Percentiles rank a stretch among this genome's conserved stretches.
Evolutionary conservation across 257 asterid species (phyloP).

Genomic region (Craterostigma plantagineum): DNA sequence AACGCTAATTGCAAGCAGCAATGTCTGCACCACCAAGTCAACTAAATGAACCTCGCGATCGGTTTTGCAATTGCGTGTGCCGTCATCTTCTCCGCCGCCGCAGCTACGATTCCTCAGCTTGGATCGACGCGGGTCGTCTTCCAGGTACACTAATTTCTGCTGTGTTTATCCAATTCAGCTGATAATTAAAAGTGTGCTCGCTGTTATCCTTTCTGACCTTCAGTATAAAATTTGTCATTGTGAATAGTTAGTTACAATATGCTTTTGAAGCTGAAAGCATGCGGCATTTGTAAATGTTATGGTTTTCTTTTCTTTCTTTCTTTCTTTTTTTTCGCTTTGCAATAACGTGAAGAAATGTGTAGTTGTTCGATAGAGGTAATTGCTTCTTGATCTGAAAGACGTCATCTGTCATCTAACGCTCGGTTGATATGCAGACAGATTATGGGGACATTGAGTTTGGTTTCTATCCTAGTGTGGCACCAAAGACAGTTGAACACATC

Average conservation of each 20-base stretch:
- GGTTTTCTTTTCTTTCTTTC: no score
- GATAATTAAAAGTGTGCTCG: background rate
- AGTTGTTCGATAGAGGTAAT: background rate
- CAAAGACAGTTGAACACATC: slow-evolving; percentile 77
- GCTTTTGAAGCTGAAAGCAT: no score
- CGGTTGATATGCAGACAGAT: slow-evolving; percentile 27
- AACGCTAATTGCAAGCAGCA: no score
- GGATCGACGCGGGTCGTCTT: slow-evolving; percentile 55
- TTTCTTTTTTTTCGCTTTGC: no score
- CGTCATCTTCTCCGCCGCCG: slow-evolving; percentile 13
- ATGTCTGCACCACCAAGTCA: slow-evolving; percentile 13
- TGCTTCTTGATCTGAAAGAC: background rate
- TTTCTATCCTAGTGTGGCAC: slow-evolving; percentile 59
- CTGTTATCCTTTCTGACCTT: background rate
- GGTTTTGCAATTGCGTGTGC: slow-evolving; percentile 16
- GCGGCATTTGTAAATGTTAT: no score
- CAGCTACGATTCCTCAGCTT: slow-evolving; percentile 32
- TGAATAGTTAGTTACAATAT: no score
- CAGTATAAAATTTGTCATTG: no score
- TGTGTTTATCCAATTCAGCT: no score
- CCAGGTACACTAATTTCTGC: no score
- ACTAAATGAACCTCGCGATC: slow-evolving; percentile 18
- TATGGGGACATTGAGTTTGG: slow-evolving; percentile 62
- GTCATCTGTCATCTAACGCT: slow-evolving; percentile 3
- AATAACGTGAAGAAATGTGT: no score